Conservation (phyloP, 768 basidiomycete species). For the Pholiota microspora region DNA sequence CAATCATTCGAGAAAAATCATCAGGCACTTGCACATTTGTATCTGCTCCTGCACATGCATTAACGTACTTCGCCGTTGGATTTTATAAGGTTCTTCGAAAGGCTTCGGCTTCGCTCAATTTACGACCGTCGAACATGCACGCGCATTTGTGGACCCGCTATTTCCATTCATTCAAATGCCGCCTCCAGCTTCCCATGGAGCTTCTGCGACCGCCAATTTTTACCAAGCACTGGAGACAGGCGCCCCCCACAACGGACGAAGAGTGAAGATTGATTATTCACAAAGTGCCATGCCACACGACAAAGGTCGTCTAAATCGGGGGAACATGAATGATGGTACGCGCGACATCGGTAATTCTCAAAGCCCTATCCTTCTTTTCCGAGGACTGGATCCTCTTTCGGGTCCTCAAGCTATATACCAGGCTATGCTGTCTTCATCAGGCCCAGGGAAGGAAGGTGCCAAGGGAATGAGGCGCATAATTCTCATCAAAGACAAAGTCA, state of each 20-base stretch:
- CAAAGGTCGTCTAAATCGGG: constrained; percentile 54
- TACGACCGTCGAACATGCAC: constrained; percentile 78
- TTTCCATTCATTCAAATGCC: constrained; percentile 92
- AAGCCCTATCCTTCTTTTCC: constrained; percentile 80
- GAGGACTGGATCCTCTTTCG: constrained; percentile 86
- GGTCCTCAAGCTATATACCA: constrained; percentile 85
- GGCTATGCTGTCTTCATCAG: constrained; percentile 80
- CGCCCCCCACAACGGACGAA: constrained; percentile 69
- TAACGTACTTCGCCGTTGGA: constrained; percentile 69
- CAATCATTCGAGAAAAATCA: constrained; percentile 94
- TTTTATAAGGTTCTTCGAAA: constrained; percentile 87
- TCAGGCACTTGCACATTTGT: constrained; percentile 92
- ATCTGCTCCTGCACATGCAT: constrained; percentile 66
- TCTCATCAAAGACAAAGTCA: constrained; percentile 85
- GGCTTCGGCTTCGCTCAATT: constrained; percentile 98
- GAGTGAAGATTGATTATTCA: constrained; percentile 96
- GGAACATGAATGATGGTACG: constrained; percentile 87
- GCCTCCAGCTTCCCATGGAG: constrained; percentile 87
- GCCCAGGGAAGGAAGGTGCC: constrained; percentile 72
- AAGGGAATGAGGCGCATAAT: constrained; percentile 87
- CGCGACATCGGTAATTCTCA: constrained; percentile 91
- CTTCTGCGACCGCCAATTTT: constrained; percentile 67
- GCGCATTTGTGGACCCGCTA: constrained; percentile 85
- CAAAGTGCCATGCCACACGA: constrained; percentile 77
- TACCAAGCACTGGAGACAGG: constrained; percentile 76